These are phyloP conservation scores for Pichia sp. DNA, from an alignment of 1,139 yeast species.

Conservation along the genomic window DNA sequence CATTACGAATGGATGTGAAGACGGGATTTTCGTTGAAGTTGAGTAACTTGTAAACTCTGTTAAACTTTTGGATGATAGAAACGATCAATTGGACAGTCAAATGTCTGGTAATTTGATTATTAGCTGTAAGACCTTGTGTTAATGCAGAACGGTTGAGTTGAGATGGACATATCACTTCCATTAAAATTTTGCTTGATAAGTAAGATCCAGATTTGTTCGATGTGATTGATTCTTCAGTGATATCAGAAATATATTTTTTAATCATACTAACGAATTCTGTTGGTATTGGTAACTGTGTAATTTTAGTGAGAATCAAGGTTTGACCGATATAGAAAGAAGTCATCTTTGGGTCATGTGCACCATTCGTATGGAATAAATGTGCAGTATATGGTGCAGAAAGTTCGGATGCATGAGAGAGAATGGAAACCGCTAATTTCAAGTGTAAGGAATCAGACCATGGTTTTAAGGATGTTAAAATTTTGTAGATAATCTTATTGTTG, in stretches of 20 bases:
- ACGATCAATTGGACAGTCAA: slow-evolving; percentile 60
- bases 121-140: slow-evolving; percentile 55
- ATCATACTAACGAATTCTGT: slow-evolving; percentile 24
- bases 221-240: slow-evolving; percentile 5
- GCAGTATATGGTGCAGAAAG: slow-evolving; percentile 70
- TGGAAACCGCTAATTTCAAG: slow-evolving; percentile 50
- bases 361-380: slow-evolving; percentile 46
- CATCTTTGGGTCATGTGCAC: slow-evolving; percentile 33
- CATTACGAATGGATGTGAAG: slow-evolving; percentile 32
- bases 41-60: slow-evolving; percentile 38
- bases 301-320: slow-evolving; percentile 57
- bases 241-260: slow-evolving; percentile 10
- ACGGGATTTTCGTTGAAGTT: slow-evolving; percentile 31
- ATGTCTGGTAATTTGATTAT: slow-evolving; percentile 60
- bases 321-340: slow-evolving; percentile 83
- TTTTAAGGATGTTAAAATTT: slow-evolving; percentile 61
- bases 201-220: slow-evolving; percentile 5
- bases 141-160: slow-evolving; percentile 61
- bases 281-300: slow-evolving; percentile 57
- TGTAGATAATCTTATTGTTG: slow-evolving; percentile 65
- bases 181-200: slow-evolving; percentile 23
- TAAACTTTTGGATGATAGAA: slow-evolving; percentile 53
- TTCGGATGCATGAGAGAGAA: slow-evolving; percentile 60
- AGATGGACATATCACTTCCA: slow-evolving; percentile 64
- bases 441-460: slow-evolving; percentile 80